Evolutionary conservation across 768 basidiomycete species (phyloP), one percentile per base, ranked within the genome.

Genomic region (Pleurotus citrinopileatus): DNA sequence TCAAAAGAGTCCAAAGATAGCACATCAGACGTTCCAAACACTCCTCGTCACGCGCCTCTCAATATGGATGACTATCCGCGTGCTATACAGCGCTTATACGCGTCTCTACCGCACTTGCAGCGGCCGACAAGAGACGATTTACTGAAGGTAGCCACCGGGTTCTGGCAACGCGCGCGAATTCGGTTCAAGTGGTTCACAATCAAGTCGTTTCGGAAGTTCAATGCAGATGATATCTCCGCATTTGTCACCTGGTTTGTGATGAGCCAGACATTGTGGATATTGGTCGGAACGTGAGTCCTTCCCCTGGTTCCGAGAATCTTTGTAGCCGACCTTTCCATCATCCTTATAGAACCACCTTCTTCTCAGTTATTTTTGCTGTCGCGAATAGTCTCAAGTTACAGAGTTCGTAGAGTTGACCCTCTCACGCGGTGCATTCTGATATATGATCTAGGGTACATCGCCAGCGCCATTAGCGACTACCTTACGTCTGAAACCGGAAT

Each of bases 141-240:
- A 55, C 78, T 98, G 29, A 83, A 81, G 17, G 87, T 92, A 3
- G 87, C 95, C 3, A 89, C 80, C 26, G 86, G 87, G n/a, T 94
- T 95, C 67, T 94, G 94, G 86, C 82, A 96, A 60, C 84, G 97
- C 2, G 68, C 89, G 20, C 81, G 87, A 19, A 89, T 98, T 60
- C 82, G 93, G n/a, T 92, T 98, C 74, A 94, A 94, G 66, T 99
- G 97, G 97, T 89, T 94, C 60, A 93, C 93, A 9, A 95, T 98
- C 61, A 80, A 91, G 57, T 93, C 91, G 3, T 99, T 97, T 73
- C 83, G 96, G 43, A 87, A 83, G 63, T 99, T 95, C 71, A 94
- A 97, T 60, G 88, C 91, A 47, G 97, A 99, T 67, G 97, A 99
- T 67, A 90, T 96, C 52, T 95, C 93, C 37, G 96, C 95, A 1